A percentile compares a stretch with the other conserved stretches of the same genome.
Conservation (phyloP, 2,329 filamentous ascomycete species). For the Trichoderma sp. region DNA sequence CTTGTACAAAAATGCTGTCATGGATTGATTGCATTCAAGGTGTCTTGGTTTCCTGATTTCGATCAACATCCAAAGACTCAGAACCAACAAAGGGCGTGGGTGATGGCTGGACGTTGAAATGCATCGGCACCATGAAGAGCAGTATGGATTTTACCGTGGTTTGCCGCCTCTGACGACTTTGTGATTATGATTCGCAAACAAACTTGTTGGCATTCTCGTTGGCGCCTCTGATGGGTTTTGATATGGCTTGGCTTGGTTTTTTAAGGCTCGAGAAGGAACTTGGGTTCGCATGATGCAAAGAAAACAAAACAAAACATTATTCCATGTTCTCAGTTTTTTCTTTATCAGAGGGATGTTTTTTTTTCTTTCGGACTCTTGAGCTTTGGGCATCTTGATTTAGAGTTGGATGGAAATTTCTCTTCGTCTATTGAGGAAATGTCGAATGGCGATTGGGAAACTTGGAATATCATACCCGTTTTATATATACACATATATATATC, state of each 20-base stretch:
- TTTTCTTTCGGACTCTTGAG: neutral
- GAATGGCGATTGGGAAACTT: neutral
- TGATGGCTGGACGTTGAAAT: neutral
- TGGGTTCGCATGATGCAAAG: neutral
- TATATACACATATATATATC: neutral
- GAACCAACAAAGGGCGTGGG: neutral
- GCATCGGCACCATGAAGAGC: neutral
- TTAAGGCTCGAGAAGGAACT: neutral
- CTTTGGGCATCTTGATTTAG: neutral
- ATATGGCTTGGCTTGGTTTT: neutral
- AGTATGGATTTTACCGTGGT: neutral
- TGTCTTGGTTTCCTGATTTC: conserved; percentile 1
- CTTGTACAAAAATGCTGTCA: neutral
- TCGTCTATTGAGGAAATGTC: neutral
- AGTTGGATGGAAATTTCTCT: neutral
- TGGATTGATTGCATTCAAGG: neutral
- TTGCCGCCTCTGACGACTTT: neutral
- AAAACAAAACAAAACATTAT: neutral
- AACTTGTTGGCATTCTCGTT: neutral
- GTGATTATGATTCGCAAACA: neutral
- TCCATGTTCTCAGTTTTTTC: neutral
- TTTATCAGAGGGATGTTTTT: neutral
- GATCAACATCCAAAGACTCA: neutral
- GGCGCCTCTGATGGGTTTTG: conserved; percentile 6
- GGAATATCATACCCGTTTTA: neutral